These are phyloP conservation scores for Boletus subcaerulescens DNA, from an alignment of 768 basidiomycete genomes.

Conservation along the genomic window DNA sequence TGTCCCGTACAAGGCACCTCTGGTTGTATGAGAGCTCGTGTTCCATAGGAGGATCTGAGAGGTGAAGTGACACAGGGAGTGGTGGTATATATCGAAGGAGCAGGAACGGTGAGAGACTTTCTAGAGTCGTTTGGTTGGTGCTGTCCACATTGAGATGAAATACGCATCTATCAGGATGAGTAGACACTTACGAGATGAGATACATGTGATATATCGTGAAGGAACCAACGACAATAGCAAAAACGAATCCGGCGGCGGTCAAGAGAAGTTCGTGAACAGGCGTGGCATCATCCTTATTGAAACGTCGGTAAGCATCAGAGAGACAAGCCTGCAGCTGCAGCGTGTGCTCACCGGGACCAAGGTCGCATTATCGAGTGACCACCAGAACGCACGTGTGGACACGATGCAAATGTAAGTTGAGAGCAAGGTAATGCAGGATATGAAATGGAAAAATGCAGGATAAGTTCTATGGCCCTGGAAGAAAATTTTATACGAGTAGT, in stretches of 20 bases:
- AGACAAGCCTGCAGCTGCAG: background rate
- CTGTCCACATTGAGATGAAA: conserved; percentile 33
- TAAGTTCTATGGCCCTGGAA: conserved; percentile 78
- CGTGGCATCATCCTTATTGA: conserved; percentile 53
- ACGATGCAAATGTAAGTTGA: conserved; percentile 58
- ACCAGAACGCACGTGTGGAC: conserved; percentile 52
- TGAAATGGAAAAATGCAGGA: conserved; percentile 78
- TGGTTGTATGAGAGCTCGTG: conserved; percentile 66
- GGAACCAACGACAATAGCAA: conserved; percentile 67
- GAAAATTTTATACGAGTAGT: background rate
- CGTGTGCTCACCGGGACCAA: conserved; percentile 47
- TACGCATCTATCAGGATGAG: background rate
- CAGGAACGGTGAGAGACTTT: conserved; percentile 71
- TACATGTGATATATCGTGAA: conserved; percentile 77
- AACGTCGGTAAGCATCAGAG: conserved; percentile 1
- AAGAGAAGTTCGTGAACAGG: conserved; percentile 72
- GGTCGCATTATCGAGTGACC: conserved; percentile 63
- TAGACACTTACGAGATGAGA: conserved; percentile 58
- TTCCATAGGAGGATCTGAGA: conserved; percentile 71
- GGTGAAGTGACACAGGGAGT: conserved; percentile 44
- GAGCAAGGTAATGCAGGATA: conserved; percentile 59
- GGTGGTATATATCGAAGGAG: conserved; percentile 69
- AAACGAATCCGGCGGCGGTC: conserved; percentile 54
- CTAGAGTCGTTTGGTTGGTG: conserved; percentile 85
- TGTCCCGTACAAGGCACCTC: conserved; percentile 60